These are phyloP conservation scores for Creolimax fragrantissima DNA, from an alignment of 78 protist species.

Conservation along the genomic window DNA sequence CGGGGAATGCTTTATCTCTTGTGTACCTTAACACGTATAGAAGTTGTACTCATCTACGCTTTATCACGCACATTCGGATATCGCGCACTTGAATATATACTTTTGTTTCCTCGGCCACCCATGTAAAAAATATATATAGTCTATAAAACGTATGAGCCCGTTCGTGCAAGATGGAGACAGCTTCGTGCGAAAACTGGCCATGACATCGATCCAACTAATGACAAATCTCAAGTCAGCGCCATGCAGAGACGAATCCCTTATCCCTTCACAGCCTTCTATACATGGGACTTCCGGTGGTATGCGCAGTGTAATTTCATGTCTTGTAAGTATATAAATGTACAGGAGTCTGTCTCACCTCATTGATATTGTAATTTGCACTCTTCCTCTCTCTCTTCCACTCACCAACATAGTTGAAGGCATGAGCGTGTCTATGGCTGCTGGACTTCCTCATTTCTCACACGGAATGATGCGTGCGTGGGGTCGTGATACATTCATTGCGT, in stretches of 20 bases:
- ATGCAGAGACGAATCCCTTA: not conserved
- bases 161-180: not conserved
- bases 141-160: not conserved
- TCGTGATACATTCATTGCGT: conserved; percentile 44
- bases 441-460: conserved; percentile 81
- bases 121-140: not conserved
- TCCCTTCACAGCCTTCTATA: not conserved
- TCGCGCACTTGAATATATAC: not conserved
- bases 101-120: not conserved
- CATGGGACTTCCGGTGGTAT: not conserved
- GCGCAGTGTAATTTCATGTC: no score
- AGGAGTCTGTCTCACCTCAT: no score
- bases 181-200: not conserved
- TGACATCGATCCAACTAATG: not conserved
- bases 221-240: conserved; percentile 21
- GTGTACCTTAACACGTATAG: no score
- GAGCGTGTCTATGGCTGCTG: conserved; percentile 71
- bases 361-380: no score
- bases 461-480: conserved; percentile 79
- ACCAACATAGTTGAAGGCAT: not conserved
- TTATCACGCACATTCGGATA: no score
- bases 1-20: not conserved
- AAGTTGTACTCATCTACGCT: no score
- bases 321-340: no score
- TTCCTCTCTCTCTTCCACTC: no score